A percentile compares a stretch with the other conserved stretches of the same genome.
Conservation (phyloP, 306 rosid species). For the Vigna hirtella region DNA sequence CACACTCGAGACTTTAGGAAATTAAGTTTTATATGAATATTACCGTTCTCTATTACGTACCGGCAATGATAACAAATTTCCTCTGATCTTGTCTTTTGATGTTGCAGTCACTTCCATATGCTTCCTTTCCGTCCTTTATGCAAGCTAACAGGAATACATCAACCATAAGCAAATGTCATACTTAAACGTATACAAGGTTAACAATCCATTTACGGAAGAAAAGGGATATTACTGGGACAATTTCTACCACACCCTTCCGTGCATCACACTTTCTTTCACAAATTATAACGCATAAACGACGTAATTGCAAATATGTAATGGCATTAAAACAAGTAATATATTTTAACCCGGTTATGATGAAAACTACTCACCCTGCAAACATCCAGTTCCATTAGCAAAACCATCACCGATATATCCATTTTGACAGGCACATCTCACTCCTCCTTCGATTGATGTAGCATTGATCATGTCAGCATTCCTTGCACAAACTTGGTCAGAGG, state of each 20-base stretch:
- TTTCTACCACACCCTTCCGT: no score
- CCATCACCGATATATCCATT: slow-evolving; percentile 88
- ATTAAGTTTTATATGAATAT: not conserved
- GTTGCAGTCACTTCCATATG: slow-evolving; percentile 71
- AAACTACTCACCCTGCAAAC: slow-evolving; percentile 70
- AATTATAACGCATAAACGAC: not conserved
- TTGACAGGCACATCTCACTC: slow-evolving; percentile 73
- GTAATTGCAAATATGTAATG: not conserved
- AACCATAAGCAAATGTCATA: slow-evolving; percentile 31
- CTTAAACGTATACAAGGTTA: not conserved
- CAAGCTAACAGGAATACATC: slow-evolving; percentile 70
- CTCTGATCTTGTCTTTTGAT: slow-evolving; percentile 58
- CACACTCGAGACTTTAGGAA: not conserved
- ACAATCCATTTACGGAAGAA: no score
- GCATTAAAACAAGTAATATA: slow-evolving; percentile 20
- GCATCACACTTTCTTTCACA: no score
- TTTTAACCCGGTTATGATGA: not conserved
- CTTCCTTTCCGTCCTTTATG: slow-evolving; percentile 66
- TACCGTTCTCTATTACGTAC: slow-evolving; percentile 50
- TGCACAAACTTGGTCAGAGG: slow-evolving; percentile 62
- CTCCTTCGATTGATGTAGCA: slow-evolving; percentile 67
- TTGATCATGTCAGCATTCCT: slow-evolving; percentile 59
- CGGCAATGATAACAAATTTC: slow-evolving; percentile 68
- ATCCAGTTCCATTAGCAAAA: slow-evolving; percentile 76
- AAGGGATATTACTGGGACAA: no score